These are phyloP conservation scores for Paulownia fortunei DNA, from an alignment of 257 asterid species.

Conservation along the genomic window DNA sequence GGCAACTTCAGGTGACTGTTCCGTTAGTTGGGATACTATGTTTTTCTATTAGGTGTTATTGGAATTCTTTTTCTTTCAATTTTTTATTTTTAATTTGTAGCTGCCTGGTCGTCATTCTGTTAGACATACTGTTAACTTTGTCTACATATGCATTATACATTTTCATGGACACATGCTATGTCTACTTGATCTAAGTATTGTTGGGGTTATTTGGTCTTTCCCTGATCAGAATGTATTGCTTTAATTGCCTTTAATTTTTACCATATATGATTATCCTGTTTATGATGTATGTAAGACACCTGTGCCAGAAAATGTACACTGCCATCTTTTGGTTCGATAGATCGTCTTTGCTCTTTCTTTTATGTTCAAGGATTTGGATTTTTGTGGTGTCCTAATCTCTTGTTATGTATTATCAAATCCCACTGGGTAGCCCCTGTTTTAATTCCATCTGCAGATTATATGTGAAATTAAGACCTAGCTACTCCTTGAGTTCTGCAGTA, in stretches of 20 bases:
- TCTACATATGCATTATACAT: neutral
- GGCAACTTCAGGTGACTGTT: conserved; percentile 79
- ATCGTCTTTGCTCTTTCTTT: neutral
- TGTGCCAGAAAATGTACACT: neutral
- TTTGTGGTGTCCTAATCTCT: neutral
- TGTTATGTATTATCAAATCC: neutral
- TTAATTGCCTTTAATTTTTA: neutral
- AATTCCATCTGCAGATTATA: neutral
- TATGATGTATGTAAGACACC: neutral
- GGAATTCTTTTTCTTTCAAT: neutral
- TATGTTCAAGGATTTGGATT: neutral
- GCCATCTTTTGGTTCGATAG: neutral
- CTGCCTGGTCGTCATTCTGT: neutral
- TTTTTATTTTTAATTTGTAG: neutral
- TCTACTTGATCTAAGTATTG: conserved; percentile 13
- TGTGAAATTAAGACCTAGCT: conserved; percentile 1
- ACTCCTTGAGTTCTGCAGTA: neutral
- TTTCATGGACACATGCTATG: neutral
- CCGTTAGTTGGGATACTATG: conserved; percentile 14
- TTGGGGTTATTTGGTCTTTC: neutral
- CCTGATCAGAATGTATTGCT: neutral
- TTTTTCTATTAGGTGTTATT: neutral
- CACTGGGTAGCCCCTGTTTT: neutral
- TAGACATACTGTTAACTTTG: neutral
- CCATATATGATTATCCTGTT: neutral